Evolutionary conservation across 2,329 filamentous ascomycete species (phyloP).

Genomic region (Corinectria fuckeliana): DNA sequence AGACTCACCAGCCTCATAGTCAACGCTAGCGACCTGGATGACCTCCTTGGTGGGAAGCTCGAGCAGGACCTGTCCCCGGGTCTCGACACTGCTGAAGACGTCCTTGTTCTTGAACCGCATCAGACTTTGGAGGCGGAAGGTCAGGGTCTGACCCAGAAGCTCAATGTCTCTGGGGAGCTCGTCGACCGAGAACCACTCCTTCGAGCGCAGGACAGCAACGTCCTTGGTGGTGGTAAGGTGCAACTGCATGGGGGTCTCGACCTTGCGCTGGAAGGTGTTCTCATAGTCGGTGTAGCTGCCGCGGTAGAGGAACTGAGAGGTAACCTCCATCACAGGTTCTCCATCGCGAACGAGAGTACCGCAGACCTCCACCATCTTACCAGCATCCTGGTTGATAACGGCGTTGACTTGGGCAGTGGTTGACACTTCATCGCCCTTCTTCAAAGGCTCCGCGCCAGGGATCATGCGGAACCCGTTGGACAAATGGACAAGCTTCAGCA

Average conservation of each 20-base stretch:
- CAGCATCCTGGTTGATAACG: conserved; percentile 96
- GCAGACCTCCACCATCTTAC: conserved; percentile 99
- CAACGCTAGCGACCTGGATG: conserved; percentile 95
- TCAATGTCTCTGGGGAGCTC: conserved; percentile 73
- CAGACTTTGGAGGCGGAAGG: conserved; percentile 92
- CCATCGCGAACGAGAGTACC: conserved; percentile 89
- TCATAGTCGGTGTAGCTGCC: conserved; percentile 92
- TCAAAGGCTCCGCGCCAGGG: conserved; percentile 89
- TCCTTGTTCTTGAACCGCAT: conserved; percentile 94
- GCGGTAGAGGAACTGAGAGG: conserved; percentile 96
- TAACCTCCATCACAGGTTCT: conserved; percentile 94
- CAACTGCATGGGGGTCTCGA: conserved; percentile 92
- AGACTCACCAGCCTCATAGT: conserved; percentile 89
- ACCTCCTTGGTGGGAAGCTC: conserved; percentile 97
- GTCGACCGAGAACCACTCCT: conserved; percentile 96
- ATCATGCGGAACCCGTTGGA: conserved; percentile 99
- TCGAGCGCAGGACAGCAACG: conserved; percentile 90
- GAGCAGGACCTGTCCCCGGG: conserved; percentile 87
- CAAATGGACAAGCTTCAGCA: conserved; percentile 94
- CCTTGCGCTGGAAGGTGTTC: conserved; percentile 98
- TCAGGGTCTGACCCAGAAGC: conserved; percentile 89
- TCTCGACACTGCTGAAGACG: conserved; percentile 90
- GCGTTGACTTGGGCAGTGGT: conserved; percentile 97
- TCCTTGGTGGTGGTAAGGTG: conserved; percentile 88
- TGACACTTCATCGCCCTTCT: conserved; percentile 91